These are phyloP conservation scores for Tuber brumale DNA, from an alignment of 495 filamentous ascomycete species.

Conservation along the genomic window DNA sequence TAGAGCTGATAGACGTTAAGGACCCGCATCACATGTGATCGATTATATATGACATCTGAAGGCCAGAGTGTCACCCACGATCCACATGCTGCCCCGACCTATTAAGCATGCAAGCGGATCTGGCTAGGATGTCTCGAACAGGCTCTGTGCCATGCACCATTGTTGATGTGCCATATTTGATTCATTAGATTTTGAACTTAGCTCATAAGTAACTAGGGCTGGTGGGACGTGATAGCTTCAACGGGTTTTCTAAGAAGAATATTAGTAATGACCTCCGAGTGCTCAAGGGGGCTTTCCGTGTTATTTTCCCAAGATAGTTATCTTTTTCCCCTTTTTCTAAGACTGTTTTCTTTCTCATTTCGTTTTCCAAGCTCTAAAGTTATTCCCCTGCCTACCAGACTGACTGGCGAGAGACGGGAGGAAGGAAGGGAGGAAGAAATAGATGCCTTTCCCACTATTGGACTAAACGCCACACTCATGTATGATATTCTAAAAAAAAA, in stretches of 20 bases:
- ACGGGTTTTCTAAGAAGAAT: background rate
- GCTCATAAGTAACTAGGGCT: background rate
- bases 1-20: too few relatives aligned
- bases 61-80: too few relatives aligned
- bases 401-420: background rate
- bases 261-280: background rate
- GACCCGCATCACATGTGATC: too few relatives aligned
- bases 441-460: background rate
- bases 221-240: background rate
- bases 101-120: background rate
- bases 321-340: background rate
- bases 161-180: background rate
- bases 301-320: background rate
- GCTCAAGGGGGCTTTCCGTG: background rate
- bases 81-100: too few relatives aligned
- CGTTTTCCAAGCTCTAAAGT: background rate
- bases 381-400: background rate
- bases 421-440: background rate
- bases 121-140: background rate
- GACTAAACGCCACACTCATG: background rate
- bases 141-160: background rate
- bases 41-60: too few relatives aligned
- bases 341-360: background rate
- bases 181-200: background rate
- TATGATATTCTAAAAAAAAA: background rate